Conservation (phyloP, 352 stramenopile species). For the Phytopythium litorale region DNA sequence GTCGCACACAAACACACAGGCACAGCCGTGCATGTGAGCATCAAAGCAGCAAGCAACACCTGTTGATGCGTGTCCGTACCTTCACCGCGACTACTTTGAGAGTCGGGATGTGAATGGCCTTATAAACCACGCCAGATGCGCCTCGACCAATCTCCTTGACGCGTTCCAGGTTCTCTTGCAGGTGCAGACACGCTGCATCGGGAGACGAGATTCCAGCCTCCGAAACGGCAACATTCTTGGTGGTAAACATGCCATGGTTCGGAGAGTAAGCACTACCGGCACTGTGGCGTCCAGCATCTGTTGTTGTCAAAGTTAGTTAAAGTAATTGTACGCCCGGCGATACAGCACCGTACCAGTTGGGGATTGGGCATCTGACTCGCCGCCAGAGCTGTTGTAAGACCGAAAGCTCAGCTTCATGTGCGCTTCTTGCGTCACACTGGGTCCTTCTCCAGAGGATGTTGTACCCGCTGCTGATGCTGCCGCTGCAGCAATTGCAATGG, state of each 20-base stretch:
- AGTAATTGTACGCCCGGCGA: background rate
- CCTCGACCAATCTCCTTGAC: slow-evolving; percentile 75
- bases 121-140: slow-evolving; percentile 85
- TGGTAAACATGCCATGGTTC: slow-evolving; percentile 87
- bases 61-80: slow-evolving; percentile 1
- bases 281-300: slow-evolving; percentile 56
- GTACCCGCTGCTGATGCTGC: slow-evolving; percentile 13
- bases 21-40: background rate
- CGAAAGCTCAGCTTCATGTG: slow-evolving; percentile 68
- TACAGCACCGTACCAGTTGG: slow-evolving; percentile 41
- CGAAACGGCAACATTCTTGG: slow-evolving; percentile 76
- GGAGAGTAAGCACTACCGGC: slow-evolving; percentile 81
- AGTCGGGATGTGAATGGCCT: slow-evolving; percentile 89
- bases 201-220: slow-evolving; percentile 84
- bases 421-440: slow-evolving; percentile 62
- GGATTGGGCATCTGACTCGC: slow-evolving; percentile 63
- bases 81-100: slow-evolving; percentile 90
- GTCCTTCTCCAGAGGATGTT: slow-evolving; percentile 11
- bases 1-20: background rate
- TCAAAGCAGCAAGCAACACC: background rate
- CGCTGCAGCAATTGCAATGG: slow-evolving; percentile 49
- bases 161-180: slow-evolving; percentile 82
- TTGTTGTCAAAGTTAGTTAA: slow-evolving; percentile 12
- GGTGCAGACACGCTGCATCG: slow-evolving; percentile 64
- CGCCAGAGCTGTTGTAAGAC: slow-evolving; percentile 56